Percentiles rank a stretch among this genome's conserved stretches.
Conservation (phyloP, 805 yeast species). For the Cyberlindnera subsufficiens region DNA sequence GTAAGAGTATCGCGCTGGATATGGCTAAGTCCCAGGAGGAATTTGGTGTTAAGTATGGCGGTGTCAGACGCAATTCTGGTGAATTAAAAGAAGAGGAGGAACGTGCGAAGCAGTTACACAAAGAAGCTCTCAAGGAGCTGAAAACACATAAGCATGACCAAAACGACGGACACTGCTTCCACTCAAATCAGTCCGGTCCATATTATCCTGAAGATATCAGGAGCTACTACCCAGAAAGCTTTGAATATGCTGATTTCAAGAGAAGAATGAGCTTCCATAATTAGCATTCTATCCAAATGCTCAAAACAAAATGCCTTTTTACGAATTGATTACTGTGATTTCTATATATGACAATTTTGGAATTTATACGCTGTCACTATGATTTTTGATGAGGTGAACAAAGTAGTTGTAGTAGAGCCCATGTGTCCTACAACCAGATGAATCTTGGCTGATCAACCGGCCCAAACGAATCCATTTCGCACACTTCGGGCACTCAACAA, state of each 20-base stretch:
- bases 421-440: background rate
- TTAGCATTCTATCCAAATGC: background rate
- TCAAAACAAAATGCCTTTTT: background rate
- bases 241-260: slow-evolving; percentile 21
- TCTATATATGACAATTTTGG: no score
- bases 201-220: background rate
- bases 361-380: slow-evolving; percentile 3
- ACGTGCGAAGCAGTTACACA: background rate
- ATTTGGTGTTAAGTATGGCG: slow-evolving; percentile 7
- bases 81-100: background rate
- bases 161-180: slow-evolving; percentile 3
- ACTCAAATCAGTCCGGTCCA: slow-evolving; percentile 5
- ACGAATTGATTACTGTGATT: no score
- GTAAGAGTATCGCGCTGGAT: slow-evolving; percentile 4
- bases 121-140: background rate
- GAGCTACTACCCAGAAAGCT: slow-evolving; percentile 7
- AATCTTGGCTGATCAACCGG: background rate
- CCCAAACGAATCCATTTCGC: slow-evolving; percentile 19
- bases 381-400: slow-evolving; percentile 14
- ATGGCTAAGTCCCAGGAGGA: slow-evolving; percentile 5
- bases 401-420: slow-evolving; percentile 22
- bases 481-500: slow-evolving; percentile 19
- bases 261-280: slow-evolving; percentile 17
- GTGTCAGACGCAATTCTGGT: slow-evolving; percentile 3
- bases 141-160: background rate